Conservation (phyloP, 257 asterid species). For the Salvia hispanica region DNA sequence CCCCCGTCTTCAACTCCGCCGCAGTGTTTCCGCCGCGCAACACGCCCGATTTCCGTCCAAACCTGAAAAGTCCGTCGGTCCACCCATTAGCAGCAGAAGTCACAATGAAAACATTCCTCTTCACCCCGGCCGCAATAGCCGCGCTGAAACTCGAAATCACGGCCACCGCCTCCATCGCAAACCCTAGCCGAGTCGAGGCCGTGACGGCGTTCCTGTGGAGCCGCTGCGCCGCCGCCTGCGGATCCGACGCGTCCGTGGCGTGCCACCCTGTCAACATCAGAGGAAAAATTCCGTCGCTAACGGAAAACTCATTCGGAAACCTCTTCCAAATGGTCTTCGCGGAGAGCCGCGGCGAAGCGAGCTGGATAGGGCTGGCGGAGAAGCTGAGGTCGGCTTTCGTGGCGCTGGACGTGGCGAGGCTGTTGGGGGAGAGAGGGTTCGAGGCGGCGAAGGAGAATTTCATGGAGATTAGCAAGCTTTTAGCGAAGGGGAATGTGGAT, state of each 20-base stretch:
- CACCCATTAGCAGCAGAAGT: conserved; percentile 30
- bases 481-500: conserved; percentile 29
- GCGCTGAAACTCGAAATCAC: conserved; percentile 29
- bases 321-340: conserved; percentile 51
- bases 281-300: conserved; percentile 36
- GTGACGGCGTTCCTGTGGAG: conserved; percentile 57
- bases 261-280: conserved; percentile 57
- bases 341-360: conserved; percentile 15
- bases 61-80: conserved; percentile 25
- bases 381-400: conserved; percentile 45
- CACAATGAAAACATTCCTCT: conserved; percentile 39
- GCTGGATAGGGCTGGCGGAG: conserved; percentile 44
- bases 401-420: conserved; percentile 36
- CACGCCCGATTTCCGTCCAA: conserved; percentile 43
- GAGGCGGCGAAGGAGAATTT: conserved; percentile 47
- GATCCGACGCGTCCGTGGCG: conserved; percentile 33
- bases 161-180: background rate
- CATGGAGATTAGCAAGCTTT: conserved; percentile 15
- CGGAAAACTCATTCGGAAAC: conserved; percentile 62
- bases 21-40: conserved; percentile 49
- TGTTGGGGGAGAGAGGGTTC: conserved; percentile 44
- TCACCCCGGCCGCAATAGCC: conserved; percentile 37
- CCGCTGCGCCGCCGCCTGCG: conserved; percentile 40
- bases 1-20: conserved; percentile 46
- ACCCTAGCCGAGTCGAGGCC: conserved; percentile 49